phyloP scores from a whole-genome alignment of 208 protist genomes.

The Porcisia deanei region DNA sequence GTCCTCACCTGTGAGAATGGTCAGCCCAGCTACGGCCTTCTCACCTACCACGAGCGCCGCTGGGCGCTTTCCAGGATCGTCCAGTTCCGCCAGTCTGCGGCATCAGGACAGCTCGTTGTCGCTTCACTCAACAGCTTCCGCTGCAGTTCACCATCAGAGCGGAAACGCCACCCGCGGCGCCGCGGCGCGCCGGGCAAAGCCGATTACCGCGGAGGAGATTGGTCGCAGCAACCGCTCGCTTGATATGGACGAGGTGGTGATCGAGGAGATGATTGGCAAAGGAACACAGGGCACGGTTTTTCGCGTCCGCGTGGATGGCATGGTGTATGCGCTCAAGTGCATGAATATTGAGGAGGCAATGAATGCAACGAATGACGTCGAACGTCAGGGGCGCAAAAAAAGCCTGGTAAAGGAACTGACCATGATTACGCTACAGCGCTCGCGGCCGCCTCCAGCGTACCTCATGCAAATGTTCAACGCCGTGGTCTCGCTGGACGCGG shows the following conservation, averaged over 20 bases:
- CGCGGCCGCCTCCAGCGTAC: constrained; percentile 40
- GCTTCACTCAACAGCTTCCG: constrained; percentile 24
- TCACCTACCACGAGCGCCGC: constrained; percentile 5
- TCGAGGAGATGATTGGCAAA: constrained; percentile 62
- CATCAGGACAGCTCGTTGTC: constrained; percentile 37
- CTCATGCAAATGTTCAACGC: constrained; percentile 90
- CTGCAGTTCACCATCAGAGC: constrained; percentile 11
- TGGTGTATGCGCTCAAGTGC: constrained; percentile 84
- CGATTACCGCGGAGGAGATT: constrained; percentile 58
- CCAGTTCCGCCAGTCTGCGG: constrained; percentile 19
- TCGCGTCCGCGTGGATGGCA: constrained; percentile 67
- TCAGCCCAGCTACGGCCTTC: background rate
- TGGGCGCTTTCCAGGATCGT: constrained; percentile 3
- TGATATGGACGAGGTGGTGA: constrained; percentile 72
- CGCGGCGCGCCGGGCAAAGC: constrained; percentile 23
- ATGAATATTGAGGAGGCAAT: constrained; percentile 79
- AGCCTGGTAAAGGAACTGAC: constrained; percentile 88
- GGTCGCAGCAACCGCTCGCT: constrained; percentile 73
- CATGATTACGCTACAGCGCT: constrained; percentile 76
- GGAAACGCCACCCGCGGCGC: constrained; percentile 10
- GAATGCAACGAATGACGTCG: constrained; percentile 68
- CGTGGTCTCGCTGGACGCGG: constrained; percentile 50
- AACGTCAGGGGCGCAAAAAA: constrained; percentile 81
- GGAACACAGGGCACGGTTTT: constrained; percentile 85
- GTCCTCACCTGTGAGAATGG: background rate